phyloP scores from a whole-genome alignment of 768 basidiomycete genomes.

The Tremella fuciformis region DNA sequence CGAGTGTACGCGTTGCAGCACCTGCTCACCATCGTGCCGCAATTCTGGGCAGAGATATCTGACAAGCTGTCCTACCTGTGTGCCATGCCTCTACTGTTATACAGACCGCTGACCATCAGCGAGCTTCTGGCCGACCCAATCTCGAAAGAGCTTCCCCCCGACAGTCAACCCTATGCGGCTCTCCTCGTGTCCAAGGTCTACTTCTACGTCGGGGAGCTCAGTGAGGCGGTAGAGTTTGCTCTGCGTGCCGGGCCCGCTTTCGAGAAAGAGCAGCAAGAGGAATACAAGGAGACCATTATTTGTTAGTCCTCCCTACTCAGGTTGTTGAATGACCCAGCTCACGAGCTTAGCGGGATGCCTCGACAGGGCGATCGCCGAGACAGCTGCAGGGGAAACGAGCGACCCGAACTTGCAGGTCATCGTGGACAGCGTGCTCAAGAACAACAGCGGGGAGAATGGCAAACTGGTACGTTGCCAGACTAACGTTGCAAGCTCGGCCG shows the following conservation, averaged over 20 bases:
- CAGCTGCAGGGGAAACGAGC: conserved; percentile 63
- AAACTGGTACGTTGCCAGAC: conserved; percentile 65
- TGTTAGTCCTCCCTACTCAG: conserved; percentile 60
- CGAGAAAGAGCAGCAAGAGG: conserved; percentile 63
- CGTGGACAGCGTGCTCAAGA: conserved; percentile 82
- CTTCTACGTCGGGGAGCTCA: conserved; percentile 91
- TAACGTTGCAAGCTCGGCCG: conserved; percentile 1
- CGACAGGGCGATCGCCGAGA: conserved; percentile 79
- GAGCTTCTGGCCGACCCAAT: conserved; percentile 85
- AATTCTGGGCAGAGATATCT: conserved; percentile 98
- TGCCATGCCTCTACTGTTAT: conserved; percentile 46
- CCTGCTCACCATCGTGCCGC: conserved; percentile 77
- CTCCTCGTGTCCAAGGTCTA: conserved; percentile 96
- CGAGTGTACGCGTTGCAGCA: conserved; percentile 86
- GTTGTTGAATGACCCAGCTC: background rate
- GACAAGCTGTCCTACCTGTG: conserved; percentile 88
- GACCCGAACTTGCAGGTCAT: conserved; percentile 76
- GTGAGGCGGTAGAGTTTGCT: conserved; percentile 92
- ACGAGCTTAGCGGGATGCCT: conserved; percentile 76
- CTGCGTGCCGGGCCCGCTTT: conserved; percentile 85
- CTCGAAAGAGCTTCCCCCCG: conserved; percentile 61
- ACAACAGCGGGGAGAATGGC: conserved; percentile 83
- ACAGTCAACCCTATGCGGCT: conserved; percentile 77
- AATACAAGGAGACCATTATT: conserved; percentile 91
- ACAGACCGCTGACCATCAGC: conserved; percentile 54